phyloP scores from a whole-genome alignment of 768 basidiomycete genomes.

The Cytidiella melzeri region DNA sequence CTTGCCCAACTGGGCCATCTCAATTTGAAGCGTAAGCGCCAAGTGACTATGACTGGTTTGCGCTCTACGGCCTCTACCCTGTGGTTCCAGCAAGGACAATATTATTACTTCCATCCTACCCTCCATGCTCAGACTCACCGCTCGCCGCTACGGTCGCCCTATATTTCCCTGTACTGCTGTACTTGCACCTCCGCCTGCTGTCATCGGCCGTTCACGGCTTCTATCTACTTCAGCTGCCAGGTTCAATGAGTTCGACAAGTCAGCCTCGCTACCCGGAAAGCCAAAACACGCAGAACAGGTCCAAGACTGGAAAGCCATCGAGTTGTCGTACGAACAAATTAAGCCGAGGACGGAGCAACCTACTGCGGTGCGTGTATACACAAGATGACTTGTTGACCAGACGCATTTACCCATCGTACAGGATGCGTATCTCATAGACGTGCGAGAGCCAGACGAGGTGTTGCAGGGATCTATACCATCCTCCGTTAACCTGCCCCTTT shows the following conservation, averaged over 20 bases:
- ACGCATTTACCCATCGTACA: slow-evolving; percentile 22
- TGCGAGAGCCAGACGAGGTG: slow-evolving; percentile 91
- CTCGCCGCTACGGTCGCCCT: neutral
- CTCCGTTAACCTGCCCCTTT: slow-evolving; percentile 83
- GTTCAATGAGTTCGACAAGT: neutral
- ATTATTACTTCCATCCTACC: no score
- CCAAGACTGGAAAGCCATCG: slow-evolving; percentile 71
- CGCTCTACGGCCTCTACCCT: no score
- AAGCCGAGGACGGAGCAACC: slow-evolving; percentile 78
- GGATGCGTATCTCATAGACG: slow-evolving; percentile 77
- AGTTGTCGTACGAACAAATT: slow-evolving; percentile 73
- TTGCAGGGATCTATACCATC: slow-evolving; percentile 91
- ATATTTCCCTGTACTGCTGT: no score
- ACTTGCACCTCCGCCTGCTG: neutral
- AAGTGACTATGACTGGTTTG: no score
- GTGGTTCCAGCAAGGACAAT: no score
- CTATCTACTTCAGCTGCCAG: neutral
- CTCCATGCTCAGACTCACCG: neutral
- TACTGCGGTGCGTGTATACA: slow-evolving; percentile 39
- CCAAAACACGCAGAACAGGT: neutral
- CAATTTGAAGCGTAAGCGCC: no score
- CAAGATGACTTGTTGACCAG: neutral
- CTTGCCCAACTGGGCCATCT: no score
- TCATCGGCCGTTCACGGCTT: neutral
- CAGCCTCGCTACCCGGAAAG: neutral